Evolutionary conservation across 441 rosid species (phyloP).

Genomic region (Cnidoscolus chayamansa): DNA sequence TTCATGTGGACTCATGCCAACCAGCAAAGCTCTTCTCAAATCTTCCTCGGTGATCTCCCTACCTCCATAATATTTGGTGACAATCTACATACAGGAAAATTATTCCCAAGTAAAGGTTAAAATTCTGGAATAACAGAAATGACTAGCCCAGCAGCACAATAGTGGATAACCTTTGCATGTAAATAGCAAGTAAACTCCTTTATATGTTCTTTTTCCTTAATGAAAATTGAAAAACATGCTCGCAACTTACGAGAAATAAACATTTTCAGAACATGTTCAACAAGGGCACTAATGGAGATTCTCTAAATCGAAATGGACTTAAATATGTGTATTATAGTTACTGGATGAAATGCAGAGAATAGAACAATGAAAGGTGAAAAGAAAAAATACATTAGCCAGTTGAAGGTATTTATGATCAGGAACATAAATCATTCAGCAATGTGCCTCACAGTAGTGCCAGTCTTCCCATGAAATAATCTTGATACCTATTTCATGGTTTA

Average conservation of each 20-base stretch:
- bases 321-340: too few relatives aligned
- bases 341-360: too few relatives aligned
- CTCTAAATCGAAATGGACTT: too few relatives aligned
- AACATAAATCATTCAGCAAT: neutral
- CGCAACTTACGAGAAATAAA: neutral
- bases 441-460: neutral
- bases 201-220: neutral
- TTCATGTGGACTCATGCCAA: conserved; percentile 89
- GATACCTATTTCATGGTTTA: neutral
- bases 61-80: conserved; percentile 79
- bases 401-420: neutral
- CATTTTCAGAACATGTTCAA: neutral
- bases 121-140: neutral
- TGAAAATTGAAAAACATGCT: too few relatives aligned
- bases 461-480: neutral
- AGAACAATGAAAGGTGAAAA: too few relatives aligned
- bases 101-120: conserved; percentile 2
- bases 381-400: too few relatives aligned
- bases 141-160: neutral
- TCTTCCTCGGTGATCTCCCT: conserved; percentile 74
- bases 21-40: conserved; percentile 75
- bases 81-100: conserved; percentile 46
- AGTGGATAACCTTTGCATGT: neutral
- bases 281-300: neutral
- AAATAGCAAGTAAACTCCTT: neutral